Evolutionary conservation across 1,284 basidiomycete species (phyloP).

Genomic region (Ustilago lituana): DNA sequence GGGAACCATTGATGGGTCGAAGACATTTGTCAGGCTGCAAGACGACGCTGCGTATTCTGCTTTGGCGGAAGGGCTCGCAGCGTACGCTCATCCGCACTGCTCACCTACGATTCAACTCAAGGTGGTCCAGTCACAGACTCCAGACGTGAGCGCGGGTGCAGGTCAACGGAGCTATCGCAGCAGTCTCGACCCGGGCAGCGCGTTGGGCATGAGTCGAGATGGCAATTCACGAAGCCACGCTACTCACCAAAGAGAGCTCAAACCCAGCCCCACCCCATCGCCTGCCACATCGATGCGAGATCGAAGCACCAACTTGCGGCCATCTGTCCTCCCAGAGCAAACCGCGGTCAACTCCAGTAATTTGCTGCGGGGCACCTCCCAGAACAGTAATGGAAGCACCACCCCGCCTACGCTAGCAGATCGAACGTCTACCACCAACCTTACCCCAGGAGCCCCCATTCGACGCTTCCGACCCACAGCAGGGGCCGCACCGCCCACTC

Average conservation of each 20-base stretch:
- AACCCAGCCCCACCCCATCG: slow-evolving; percentile 28
- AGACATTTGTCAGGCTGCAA: slow-evolving; percentile 37
- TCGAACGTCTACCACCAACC: too few species aligned
- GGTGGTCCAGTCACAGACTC: background rate
- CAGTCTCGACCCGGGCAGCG: slow-evolving; percentile 12
- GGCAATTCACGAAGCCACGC: slow-evolving; percentile 30
- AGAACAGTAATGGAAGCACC: too few species aligned
- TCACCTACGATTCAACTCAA: slow-evolving; percentile 16
- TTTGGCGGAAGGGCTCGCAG: slow-evolving; percentile 1
- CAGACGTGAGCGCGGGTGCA: background rate
- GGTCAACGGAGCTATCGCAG: slow-evolving; percentile 18
- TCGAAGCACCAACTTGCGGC: background rate
- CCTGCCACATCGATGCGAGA: slow-evolving; percentile 21
- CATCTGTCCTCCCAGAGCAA: background rate
- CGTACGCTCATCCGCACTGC: slow-evolving; percentile 36
- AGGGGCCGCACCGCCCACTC: slow-evolving; percentile 51
- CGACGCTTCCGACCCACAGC: slow-evolving; percentile 46
- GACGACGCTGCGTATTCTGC: background rate
- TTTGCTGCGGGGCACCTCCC: too few species aligned
- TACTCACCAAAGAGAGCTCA: slow-evolving; percentile 42
- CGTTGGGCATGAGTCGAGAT: background rate
- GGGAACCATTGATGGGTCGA: slow-evolving; percentile 32
- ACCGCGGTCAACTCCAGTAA: too few species aligned
- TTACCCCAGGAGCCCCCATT: too few species aligned
- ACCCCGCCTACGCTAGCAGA: too few species aligned